phyloP scores from a whole-genome alignment of 1,284 basidiomycete genomes.

The Takashimella koratensis region DNA sequence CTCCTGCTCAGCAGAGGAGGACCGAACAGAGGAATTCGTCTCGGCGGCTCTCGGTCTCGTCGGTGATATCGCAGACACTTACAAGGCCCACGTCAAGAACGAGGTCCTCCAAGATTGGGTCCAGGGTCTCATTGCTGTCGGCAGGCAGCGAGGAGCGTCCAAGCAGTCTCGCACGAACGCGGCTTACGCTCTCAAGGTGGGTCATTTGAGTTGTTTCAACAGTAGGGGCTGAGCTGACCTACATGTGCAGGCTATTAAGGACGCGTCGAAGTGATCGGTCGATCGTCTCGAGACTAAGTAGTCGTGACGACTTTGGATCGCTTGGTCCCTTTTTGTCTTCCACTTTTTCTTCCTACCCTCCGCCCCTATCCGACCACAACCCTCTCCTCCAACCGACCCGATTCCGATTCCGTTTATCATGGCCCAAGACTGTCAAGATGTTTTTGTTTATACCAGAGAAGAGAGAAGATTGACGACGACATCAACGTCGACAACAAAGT shows the following conservation, averaged over 20 bases:
- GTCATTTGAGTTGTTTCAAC: too few relatives aligned
- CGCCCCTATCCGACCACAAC: too few relatives aligned
- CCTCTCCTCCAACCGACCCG: too few relatives aligned
- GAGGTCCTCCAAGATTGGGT: constrained; percentile 79
- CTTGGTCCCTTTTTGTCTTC: too few relatives aligned
- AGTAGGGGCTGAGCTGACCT: background rate
- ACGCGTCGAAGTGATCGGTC: constrained; percentile 31
- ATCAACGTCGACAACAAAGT: background rate
- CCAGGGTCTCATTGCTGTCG: constrained; percentile 64
- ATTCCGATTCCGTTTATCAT: too few relatives aligned
- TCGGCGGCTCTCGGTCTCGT: constrained; percentile 77
- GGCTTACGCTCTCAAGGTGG: constrained; percentile 56
- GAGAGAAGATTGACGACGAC: background rate
- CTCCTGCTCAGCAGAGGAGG: constrained; percentile 72
- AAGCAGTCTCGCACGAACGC: constrained; percentile 54
- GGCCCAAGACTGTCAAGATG: background rate
- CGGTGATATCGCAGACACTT: constrained; percentile 88
- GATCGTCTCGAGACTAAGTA: constrained; percentile 3
- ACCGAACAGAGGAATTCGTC: constrained; percentile 70
- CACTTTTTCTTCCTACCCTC: too few relatives aligned
- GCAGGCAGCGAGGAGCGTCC: constrained; percentile 52
- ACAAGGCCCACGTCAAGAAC: constrained; percentile 73
- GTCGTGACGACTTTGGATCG: background rate
- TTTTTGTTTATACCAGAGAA: background rate
- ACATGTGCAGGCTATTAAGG: constrained; percentile 31